Evolutionary conservation across 2,329 filamentous ascomycete genomes (phyloP), one percentile per base, ranked within the genome.

Genomic region (Cytospora piceicola): DNA sequence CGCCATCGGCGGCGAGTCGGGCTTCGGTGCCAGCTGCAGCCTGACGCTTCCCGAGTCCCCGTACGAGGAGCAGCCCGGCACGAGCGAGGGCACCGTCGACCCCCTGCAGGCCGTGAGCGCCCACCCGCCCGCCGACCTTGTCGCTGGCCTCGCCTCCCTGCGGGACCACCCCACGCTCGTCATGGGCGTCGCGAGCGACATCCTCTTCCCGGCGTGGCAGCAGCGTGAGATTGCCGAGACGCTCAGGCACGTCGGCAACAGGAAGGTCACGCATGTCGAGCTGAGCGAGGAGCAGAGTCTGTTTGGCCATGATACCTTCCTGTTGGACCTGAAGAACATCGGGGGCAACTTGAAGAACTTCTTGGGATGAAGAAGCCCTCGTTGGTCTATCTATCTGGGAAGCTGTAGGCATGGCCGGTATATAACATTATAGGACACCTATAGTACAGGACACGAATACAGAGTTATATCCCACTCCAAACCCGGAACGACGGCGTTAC

Each of bases 181-280:
- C 14, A 89, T 99, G 81, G 95, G 95, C 39, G 95, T 98, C 4
- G 92, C 93, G 0, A 97, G 93, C 72, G 95, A 99, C 75, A 98
- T 97, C 58, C 80, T 99, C 42, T 99, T 99, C 79, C 95, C 95
- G 0, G 93, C 95, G 0, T 99, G 95, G 94, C 95, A 99, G 80
- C 95, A 99, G 80, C 87, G 92, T 61, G 95, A 99, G 77, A 89
- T 99, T 68, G 94, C 94, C 4, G 89, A 94, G 73, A 90, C 94
- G 3, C 81, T 99, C 69, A 86, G 88, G 67, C 84, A 86, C 39
- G 86, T 85, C 0, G 95, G 95, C 0, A 98, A 97, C 73, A 83
- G 86, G 68, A 87, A 85, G 36, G 94, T 99, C 0, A 90, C 88
- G 54, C 93, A 99, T 77, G 86, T 95, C 17, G 95, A 99, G 80